These are phyloP conservation scores for Diaporthe destruens DNA, from an alignment of 2,329 filamentous ascomycete species.

Conservation along the genomic window DNA sequence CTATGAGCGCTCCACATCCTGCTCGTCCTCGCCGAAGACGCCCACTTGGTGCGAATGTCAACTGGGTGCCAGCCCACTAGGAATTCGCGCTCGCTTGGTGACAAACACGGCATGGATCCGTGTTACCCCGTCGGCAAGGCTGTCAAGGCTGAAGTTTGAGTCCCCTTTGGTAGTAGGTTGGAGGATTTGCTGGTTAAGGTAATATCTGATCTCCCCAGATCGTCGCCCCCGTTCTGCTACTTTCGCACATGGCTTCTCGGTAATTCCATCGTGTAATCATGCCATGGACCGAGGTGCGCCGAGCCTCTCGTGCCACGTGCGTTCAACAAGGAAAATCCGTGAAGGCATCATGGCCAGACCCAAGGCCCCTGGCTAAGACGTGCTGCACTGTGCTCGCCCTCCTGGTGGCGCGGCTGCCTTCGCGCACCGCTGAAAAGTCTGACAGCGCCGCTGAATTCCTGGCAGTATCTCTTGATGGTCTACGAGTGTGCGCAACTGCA, in stretches of 20 bases:
- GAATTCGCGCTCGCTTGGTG: conserved; percentile 28
- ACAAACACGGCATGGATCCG: conserved; percentile 27
- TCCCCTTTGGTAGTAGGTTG: conserved; percentile 10
- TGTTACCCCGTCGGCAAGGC: conserved; percentile 31
- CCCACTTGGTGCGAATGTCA: conserved; percentile 29
- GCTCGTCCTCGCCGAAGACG: conserved; percentile 39
- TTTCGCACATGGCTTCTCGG: conserved; percentile 27
- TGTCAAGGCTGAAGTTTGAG: conserved; percentile 27
- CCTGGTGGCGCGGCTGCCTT: conserved; percentile 2
- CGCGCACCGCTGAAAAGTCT: conserved; percentile 23
- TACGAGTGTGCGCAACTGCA: neutral
- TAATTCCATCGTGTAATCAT: conserved; percentile 30
- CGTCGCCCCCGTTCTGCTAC: conserved; percentile 22
- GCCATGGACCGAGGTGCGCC: conserved; percentile 8
- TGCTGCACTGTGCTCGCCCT: conserved; percentile 18
- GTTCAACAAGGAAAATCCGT: conserved; percentile 16
- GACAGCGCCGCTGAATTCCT: neutral
- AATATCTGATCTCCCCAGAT: conserved; percentile 29
- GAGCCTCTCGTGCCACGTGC: conserved; percentile 33
- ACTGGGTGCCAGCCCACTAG: conserved; percentile 17
- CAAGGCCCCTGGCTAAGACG: conserved; percentile 6
- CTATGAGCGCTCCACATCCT: conserved; percentile 36
- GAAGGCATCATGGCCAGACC: neutral
- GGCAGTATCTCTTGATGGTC: neutral
- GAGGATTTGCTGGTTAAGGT: neutral